These are phyloP conservation scores for Chlorencoelia australis DNA, from an alignment of 2,329 filamentous ascomycete genomes.

Conservation along the genomic window DNA sequence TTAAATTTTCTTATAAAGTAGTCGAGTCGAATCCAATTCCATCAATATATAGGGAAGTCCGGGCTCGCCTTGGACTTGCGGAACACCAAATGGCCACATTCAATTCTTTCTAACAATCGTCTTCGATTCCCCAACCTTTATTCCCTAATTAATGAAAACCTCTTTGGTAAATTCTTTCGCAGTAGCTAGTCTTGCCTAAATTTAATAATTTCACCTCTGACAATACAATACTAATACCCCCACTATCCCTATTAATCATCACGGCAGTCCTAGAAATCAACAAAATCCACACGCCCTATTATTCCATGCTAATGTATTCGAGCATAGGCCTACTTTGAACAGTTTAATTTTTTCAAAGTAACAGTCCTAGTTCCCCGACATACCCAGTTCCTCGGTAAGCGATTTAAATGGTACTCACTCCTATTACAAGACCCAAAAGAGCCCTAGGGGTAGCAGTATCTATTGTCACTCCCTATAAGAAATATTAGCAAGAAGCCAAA, in stretches of 20 bases:
- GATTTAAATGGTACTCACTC: conserved; percentile 1
- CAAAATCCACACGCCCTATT: conserved; percentile 19
- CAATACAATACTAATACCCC: conserved; percentile 8
- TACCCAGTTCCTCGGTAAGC: conserved; percentile 1
- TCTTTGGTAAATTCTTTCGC: conserved; percentile 10
- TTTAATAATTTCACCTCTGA: conserved; percentile 9
- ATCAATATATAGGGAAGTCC: no score
- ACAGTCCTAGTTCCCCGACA: conserved; percentile 1
- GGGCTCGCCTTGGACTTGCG: no score
- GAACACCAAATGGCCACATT: no score
- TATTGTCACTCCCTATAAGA: neutral
- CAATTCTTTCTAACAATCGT: conserved; percentile 2
- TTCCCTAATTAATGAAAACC: conserved; percentile 11
- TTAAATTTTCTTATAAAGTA: no score
- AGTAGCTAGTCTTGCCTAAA: conserved; percentile 10
- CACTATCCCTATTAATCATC: conserved; percentile 9
- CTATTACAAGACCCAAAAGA: conserved; percentile 1
- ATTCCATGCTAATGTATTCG: conserved; percentile 31
- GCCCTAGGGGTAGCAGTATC: neutral
- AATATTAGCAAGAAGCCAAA: no score
- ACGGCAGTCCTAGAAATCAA: conserved; percentile 6
- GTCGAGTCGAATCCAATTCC: no score
- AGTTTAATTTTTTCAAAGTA: conserved; percentile 16
- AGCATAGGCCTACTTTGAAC: conserved; percentile 29
- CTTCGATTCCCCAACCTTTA: conserved; percentile 7